These are phyloP conservation scores for Pisolithus thermaeus DNA, from an alignment of 1,284 basidiomycete species.

Conservation along the genomic window DNA sequence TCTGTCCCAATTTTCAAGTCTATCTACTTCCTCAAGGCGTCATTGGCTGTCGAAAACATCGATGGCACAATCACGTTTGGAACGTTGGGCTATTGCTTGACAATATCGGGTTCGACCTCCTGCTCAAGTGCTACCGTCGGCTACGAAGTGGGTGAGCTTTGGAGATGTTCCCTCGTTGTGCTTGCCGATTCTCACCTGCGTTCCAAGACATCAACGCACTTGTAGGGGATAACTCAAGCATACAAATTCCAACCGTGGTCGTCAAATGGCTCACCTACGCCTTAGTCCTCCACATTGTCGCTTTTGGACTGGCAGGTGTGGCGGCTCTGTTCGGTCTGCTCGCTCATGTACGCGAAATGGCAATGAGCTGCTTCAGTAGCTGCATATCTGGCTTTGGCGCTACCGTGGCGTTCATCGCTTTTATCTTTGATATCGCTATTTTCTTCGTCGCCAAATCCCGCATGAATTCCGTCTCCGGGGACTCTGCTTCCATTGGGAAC, in stretches of 20 bases:
- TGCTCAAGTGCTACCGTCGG: slow-evolving; percentile 78
- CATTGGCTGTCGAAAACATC: slow-evolving; percentile 42
- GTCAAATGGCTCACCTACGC: slow-evolving; percentile 90
- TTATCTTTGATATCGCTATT: slow-evolving; percentile 81
- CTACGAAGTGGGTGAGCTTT: slow-evolving; percentile 70
- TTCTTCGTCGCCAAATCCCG: slow-evolving; percentile 81
- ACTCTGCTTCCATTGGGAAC: slow-evolving; percentile 69
- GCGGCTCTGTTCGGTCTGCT: slow-evolving; percentile 76
- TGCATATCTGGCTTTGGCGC: slow-evolving; percentile 78
- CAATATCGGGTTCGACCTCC: slow-evolving; percentile 47
- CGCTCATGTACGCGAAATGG: slow-evolving; percentile 80
- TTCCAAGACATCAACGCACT: slow-evolving; percentile 71
- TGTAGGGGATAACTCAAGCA: slow-evolving; percentile 55
- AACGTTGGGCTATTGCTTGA: slow-evolving; percentile 77
- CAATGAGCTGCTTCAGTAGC: slow-evolving; percentile 80
- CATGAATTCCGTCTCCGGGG: slow-evolving; percentile 63
- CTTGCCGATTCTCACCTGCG: slow-evolving; percentile 8
- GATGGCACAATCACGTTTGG: slow-evolving; percentile 73
- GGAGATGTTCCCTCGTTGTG: not conserved
- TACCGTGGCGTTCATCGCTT: slow-evolving; percentile 66
- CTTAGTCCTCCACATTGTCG: slow-evolving; percentile 83
- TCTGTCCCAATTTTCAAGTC: slow-evolving; percentile 82
- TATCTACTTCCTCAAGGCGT: slow-evolving; percentile 79
- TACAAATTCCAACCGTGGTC: slow-evolving; percentile 71
- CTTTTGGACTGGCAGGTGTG: slow-evolving; percentile 63